Conservation (phyloP, 2,329 filamentous ascomycete species). For the Hypoxylon sp. region DNA sequence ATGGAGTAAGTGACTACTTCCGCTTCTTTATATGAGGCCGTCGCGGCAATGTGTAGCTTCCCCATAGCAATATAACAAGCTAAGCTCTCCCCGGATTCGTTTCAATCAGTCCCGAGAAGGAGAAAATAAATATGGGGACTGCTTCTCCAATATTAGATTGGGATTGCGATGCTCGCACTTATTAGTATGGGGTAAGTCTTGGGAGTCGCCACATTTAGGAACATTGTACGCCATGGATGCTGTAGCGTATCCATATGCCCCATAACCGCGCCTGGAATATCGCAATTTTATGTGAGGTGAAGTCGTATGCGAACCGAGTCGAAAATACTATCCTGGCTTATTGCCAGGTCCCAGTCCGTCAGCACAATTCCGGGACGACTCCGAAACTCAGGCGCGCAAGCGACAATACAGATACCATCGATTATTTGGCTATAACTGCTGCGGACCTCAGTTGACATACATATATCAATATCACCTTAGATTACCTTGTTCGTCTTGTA, state of each 20-base stretch:
- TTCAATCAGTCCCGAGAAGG: constrained; percentile 30
- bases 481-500: constrained; percentile 9
- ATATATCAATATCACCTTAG: constrained; percentile 7
- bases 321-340: neutral
- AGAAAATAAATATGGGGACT: constrained; percentile 8
- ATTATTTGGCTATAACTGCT: constrained; percentile 1
- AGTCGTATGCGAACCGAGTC: neutral
- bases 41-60: constrained; percentile 11
- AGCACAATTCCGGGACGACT: constrained; percentile 8
- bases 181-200: constrained; percentile 25
- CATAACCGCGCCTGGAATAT: constrained; percentile 13
- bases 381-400: constrained; percentile 4
- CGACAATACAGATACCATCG: constrained; percentile 3
- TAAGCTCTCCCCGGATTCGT: constrained; percentile 31
- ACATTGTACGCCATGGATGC: neutral
- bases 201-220: constrained; percentile 17
- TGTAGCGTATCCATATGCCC: constrained; percentile 1
- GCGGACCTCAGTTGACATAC: constrained; percentile 7
- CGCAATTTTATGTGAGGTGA: constrained; percentile 1
- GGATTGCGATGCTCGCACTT: constrained; percentile 20
- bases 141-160: constrained; percentile 36
- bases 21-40: constrained; percentile 23
- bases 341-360: constrained; percentile 11
- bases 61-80: constrained; percentile 23
- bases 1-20: neutral